Evolutionary conservation across 2,329 filamentous ascomycete species (phyloP).

Genomic region (Ophiostoma angusticollis): DNA sequence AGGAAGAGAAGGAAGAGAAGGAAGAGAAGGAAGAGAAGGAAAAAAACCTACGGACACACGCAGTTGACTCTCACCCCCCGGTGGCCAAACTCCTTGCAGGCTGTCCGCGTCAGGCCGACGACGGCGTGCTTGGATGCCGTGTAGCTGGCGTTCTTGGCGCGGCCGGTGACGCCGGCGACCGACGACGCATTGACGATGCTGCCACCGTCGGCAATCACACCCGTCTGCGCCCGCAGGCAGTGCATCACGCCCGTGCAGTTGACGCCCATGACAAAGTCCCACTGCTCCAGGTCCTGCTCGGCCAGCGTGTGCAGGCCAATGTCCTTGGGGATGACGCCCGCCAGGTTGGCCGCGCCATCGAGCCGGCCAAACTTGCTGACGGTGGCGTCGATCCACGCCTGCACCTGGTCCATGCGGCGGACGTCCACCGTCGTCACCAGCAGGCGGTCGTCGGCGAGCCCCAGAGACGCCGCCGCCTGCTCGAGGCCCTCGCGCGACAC

Average conservation of each 20-base stretch:
- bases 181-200: constrained; percentile 32
- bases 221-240: constrained; percentile 11
- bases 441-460: background rate
- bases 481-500: constrained; percentile 24
- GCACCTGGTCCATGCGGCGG: constrained; percentile 25
- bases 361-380: constrained; percentile 37
- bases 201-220: constrained; percentile 22
- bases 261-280: constrained; percentile 10
- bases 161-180: constrained; percentile 25
- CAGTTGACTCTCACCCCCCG: constrained; percentile 11
- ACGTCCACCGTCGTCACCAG: constrained; percentile 3
- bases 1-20: background rate
- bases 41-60: constrained; percentile 20
- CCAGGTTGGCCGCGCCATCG: constrained; percentile 43
- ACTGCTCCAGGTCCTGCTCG: constrained; percentile 26
- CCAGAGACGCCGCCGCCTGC: constrained; percentile 3
- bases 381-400: constrained; percentile 35
- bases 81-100: constrained; percentile 10
- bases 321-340: constrained; percentile 33
- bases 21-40: background rate
- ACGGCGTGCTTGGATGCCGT: constrained; percentile 11
- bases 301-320: constrained; percentile 24
- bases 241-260: constrained; percentile 12
- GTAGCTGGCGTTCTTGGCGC: constrained; percentile 15
- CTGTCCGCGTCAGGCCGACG: constrained; percentile 11